Base-by-base conservation (phyloP, 1,284 basidiomycete genomes). In the Anthracocystis walkeri region DNA sequence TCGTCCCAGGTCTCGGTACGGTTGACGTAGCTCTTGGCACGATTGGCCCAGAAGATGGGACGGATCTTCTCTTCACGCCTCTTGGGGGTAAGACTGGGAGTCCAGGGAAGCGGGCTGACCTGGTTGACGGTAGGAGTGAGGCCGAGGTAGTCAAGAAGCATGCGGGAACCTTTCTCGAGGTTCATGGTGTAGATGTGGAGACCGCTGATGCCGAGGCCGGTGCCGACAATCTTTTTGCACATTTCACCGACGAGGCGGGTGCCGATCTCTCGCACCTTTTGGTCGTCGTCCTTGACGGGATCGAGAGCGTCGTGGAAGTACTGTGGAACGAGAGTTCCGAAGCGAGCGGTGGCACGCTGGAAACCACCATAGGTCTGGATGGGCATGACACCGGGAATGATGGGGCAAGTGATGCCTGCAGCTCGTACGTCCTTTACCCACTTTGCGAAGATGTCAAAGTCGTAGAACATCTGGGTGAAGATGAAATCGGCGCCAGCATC, bases 331-430 rank as follows among this genome's bases (percentile, higher is more conserved):
- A 90, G 83, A 23, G 91, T 96, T 79, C 92, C 90, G 58, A 96
- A 93, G 45, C 98, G 89, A 78, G 89, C 91, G 7, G 95, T 95
- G 73, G 95, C 94, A 59, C 94, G 93, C 86, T 92, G 89, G 87
- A 98, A 98, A 27, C 95, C 95, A 78, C 95, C 95, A 92, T 94
- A 98, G 40, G 94, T 97, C 87, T 99, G 96, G 75, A 99, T 95
- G 6, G 96, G 96, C 87, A 95, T 95, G 82, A 99, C 93, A 42
- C 94, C 94, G 23, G 97, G 97, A 7, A 99, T 91, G 84, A 99
- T 95, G 18, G 97, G 96, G 25, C 96, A 89, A 0, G 90, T 93
- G 86, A 99, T 97, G 8, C 96, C 86, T 48, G 76, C 75, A 40
- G 73, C 75, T 40, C 82, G 75, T 14, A 85, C 81, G 38, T 90